Conservation (phyloP, 1,284 basidiomycete genomes). For the Ceratobasidium sp. region DNA sequence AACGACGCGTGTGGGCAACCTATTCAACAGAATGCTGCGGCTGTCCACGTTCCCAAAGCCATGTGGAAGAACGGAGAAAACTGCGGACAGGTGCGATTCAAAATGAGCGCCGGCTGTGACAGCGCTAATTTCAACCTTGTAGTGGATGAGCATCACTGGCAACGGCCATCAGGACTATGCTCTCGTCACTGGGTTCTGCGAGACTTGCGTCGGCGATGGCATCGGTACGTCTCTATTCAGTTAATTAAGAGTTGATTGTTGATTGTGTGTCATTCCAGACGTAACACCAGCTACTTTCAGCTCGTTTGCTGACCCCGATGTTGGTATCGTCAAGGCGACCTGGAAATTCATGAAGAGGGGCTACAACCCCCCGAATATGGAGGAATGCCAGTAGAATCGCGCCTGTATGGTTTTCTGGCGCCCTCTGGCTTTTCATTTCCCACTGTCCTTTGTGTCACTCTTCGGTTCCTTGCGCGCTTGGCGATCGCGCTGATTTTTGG, state of each 20-base stretch:
- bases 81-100: constrained; percentile 31
- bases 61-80: constrained; percentile 18
- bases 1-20: constrained; percentile 15
- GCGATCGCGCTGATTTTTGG: background rate
- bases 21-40: background rate
- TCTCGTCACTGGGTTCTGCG: too few relatives aligned
- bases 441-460: background rate
- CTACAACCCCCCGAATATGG: background rate
- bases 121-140: background rate
- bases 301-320: background rate
- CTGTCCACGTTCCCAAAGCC: constrained; percentile 19
- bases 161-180: background rate
- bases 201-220: too few relatives aligned
- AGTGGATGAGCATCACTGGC: constrained; percentile 17
- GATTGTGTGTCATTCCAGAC: background rate
- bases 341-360: constrained; percentile 40
- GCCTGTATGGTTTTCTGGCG: too few relatives aligned
- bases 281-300: background rate
- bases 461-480: background rate
- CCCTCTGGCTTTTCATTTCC: too few relatives aligned
- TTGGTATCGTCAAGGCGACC: background rate
- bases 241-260: background rate
- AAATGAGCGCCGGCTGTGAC: background rate
- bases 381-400: constrained; percentile 21
- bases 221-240: too few relatives aligned